A percentile compares a stretch with the other conserved stretches of the same genome.
These are phyloP conservation scores for Rhizoclosmatium sp. DNA, from an alignment of 192 early-diverging fungal species.

Conservation along the genomic window DNA sequence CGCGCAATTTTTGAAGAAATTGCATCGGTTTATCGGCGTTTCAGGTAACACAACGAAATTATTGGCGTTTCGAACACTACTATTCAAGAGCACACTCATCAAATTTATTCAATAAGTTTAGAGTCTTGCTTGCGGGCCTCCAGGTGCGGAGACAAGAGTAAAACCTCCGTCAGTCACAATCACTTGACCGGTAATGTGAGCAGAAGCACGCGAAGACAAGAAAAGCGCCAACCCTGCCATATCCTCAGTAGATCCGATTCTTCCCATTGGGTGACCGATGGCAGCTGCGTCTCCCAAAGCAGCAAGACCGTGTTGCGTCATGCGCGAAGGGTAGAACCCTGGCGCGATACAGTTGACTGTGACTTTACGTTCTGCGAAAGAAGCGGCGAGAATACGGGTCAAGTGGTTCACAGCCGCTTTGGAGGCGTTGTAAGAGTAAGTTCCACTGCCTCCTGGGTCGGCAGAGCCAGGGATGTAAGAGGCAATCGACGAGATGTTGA, in stretches of 20 bases:
- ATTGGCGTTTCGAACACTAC: no score
- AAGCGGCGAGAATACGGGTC: constrained; percentile 51
- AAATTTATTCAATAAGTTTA: no score
- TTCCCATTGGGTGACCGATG: constrained; percentile 62
- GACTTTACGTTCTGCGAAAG: constrained; percentile 46
- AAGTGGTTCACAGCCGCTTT: constrained; percentile 64
- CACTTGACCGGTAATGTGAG: constrained; percentile 83
- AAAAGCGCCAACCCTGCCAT: constrained; percentile 88
- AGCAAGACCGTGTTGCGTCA: constrained; percentile 48
- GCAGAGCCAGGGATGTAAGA: constrained; percentile 44
- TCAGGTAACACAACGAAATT: no score
- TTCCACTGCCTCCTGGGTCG: constrained; percentile 48
- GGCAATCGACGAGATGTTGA: constrained; percentile 79
- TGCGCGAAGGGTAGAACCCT: constrained; percentile 58
- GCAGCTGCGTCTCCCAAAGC: constrained; percentile 12
- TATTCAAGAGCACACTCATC: no score
- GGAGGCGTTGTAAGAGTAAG: constrained; percentile 49
- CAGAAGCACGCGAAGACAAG: constrained; percentile 74
- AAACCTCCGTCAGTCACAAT: constrained; percentile 87
- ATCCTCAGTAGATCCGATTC: constrained; percentile 85
- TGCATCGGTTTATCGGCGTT: no score
- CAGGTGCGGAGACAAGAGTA: constrained; percentile 32
- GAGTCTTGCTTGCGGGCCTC: neutral
- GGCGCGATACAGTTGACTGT: constrained; percentile 62
- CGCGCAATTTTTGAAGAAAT: no score